Percentiles rank a stretch among this genome's conserved stretches.
phyloP scores from a whole-genome alignment of 768 basidiomycete species.

The Pleurotus salmoneostramineus region DNA sequence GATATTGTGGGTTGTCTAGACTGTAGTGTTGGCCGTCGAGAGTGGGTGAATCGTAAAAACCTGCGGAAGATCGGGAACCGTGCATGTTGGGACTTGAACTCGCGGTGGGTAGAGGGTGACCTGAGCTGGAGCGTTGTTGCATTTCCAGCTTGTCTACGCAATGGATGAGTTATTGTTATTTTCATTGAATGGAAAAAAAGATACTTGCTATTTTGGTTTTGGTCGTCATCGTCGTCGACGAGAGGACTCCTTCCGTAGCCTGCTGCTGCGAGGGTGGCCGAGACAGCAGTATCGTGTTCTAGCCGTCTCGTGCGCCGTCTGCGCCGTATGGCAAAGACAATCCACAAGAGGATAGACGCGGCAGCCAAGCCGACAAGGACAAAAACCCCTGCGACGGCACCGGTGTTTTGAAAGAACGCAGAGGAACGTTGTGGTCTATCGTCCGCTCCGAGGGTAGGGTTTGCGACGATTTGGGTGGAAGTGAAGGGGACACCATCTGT shows the following conservation, averaged over 20 bases:
- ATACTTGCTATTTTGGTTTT: slow-evolving; percentile 7
- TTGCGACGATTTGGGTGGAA: slow-evolving; percentile 60
- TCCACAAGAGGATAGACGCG: slow-evolving; percentile 63
- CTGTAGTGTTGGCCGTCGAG: slow-evolving; percentile 23
- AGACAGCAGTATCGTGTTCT: slow-evolving; percentile 70
- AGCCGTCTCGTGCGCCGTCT: slow-evolving; percentile 54
- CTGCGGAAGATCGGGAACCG: slow-evolving; percentile 21
- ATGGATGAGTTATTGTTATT: too few species aligned
- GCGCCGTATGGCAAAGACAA: slow-evolving; percentile 67
- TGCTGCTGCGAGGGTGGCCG: slow-evolving; percentile 68
- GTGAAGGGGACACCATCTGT: slow-evolving; percentile 51
- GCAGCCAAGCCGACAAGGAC: slow-evolving; percentile 82
- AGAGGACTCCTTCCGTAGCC: slow-evolving; percentile 66
- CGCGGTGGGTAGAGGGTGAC: slow-evolving; percentile 20
- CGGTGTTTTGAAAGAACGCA: slow-evolving; percentile 86
- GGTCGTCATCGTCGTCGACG: slow-evolving; percentile 59
- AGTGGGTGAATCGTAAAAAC: slow-evolving; percentile 32
- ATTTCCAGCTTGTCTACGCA: slow-evolving; percentile 27
- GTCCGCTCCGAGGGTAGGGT: slow-evolving; percentile 65
- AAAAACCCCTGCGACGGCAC: slow-evolving; percentile 91
- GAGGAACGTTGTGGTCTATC: slow-evolving; percentile 15
- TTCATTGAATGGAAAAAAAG: too few species aligned
- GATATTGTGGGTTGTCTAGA: not conserved
- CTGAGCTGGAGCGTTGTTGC: slow-evolving; percentile 38
- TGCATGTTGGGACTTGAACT: slow-evolving; percentile 16